Evolutionary conservation across 805 yeast genomes (phyloP).

Genomic region (Tetrapisispora taiwanensis): DNA sequence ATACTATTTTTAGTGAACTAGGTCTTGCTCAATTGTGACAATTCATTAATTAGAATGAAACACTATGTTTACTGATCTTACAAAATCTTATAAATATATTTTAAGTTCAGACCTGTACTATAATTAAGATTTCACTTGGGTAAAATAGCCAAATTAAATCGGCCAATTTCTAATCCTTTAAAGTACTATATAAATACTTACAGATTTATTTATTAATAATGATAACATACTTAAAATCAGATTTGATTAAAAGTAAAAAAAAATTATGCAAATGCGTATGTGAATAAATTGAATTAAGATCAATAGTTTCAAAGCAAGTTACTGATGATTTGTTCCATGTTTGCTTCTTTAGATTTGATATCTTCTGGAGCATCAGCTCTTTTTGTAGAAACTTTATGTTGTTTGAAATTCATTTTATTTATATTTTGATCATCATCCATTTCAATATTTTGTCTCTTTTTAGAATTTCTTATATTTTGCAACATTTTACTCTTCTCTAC

Average conservation of each 20-base stretch:
- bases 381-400: slow-evolving; percentile 54
- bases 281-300: not conserved
- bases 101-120: too few species aligned
- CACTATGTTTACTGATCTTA: too few species aligned
- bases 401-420: slow-evolving; percentile 55
- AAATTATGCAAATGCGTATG: not conserved
- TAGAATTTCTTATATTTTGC: slow-evolving; percentile 41
- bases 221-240: too few species aligned
- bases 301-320: slow-evolving; percentile 36
- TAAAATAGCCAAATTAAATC: too few species aligned
- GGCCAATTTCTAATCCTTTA: too few species aligned
- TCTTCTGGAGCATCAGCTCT: slow-evolving; percentile 51
- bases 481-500: slow-evolving; percentile 82
- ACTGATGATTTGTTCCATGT: slow-evolving; percentile 37
- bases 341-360: slow-evolving; percentile 34
- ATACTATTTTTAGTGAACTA: too few species aligned
- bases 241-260: not conserved
- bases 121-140: too few species aligned
- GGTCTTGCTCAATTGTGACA: too few species aligned
- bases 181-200: too few species aligned
- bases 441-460: slow-evolving; percentile 20
- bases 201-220: too few species aligned
- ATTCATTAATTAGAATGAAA: too few species aligned
- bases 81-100: too few species aligned
- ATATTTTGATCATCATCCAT: slow-evolving; percentile 18